Conservation (phyloP, 169 alveolate species). For the Pseudocohnilembus persalinus region DNA sequence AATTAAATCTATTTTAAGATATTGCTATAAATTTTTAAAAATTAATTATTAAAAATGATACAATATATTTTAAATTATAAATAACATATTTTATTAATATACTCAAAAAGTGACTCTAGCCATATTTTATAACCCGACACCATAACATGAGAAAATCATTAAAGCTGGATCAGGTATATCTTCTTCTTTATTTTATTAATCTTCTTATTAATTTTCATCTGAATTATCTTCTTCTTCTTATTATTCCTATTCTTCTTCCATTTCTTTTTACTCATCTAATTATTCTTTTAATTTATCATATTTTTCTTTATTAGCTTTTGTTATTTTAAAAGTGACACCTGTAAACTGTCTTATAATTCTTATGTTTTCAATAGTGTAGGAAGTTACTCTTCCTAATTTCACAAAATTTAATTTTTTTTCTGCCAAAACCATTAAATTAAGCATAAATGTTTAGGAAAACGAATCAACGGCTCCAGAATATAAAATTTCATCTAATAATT, state of each 20-base stretch:
- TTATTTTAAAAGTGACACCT: constrained; percentile 64
- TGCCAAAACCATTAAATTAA: constrained; percentile 72
- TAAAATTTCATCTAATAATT: constrained; percentile 72
- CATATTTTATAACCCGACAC: constrained; percentile 73
- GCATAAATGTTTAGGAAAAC: constrained; percentile 48
- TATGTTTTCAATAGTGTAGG: constrained; percentile 59
- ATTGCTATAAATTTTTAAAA: too few species aligned
- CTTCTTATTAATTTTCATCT: constrained; percentile 44
- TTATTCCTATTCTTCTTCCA: constrained; percentile 46
- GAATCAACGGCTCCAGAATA: constrained; percentile 65
- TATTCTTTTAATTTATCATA: constrained; percentile 49
- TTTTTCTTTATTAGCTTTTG: constrained; percentile 55
- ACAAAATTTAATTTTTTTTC: constrained; percentile 53
- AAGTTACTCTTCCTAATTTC: constrained; percentile 70
- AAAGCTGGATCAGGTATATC: constrained; percentile 42
- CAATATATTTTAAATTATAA: too few species aligned
- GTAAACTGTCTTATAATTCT: constrained; percentile 58
- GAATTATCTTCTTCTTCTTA: constrained; percentile 48
- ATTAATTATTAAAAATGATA: too few species aligned
- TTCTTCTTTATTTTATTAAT: constrained; percentile 40
- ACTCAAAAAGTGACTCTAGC: constrained; percentile 65
- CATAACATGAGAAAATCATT: constrained; percentile 75
- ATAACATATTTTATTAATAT: too few species aligned
- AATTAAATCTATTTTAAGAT: too few species aligned
- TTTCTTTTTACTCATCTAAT: constrained; percentile 47